Evolutionary conservation across 2,329 filamentous ascomycete species (phyloP), one percentile per base, ranked within the genome.

Genomic region (Sordariomycetes sp.): DNA sequence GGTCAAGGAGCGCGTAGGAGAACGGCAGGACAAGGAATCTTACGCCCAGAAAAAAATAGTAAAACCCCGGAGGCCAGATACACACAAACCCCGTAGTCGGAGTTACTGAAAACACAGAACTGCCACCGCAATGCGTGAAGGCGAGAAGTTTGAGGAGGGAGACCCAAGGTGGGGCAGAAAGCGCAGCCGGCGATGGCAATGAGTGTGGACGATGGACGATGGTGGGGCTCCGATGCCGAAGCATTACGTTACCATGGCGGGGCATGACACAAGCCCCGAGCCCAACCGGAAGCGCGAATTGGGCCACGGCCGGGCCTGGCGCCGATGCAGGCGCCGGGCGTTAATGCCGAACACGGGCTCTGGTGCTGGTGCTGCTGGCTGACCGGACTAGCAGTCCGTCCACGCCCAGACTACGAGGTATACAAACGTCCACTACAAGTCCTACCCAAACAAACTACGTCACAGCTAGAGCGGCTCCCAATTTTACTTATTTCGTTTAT

Each of bases 231-330:
- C 55, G 28, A 24, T 50, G n/a, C 46, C 46, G 46, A 50, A 11
- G n/a, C 32, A 58, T 58, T 58, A 58, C 56, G 56, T 58, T 53
- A 58, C 56, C 56, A 58, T 48, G 51, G 56, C 56, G 56, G 56
- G 56, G 56, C 56, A 58, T 58, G 56, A 54, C 56, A 58, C 46
- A 18, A n/a, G 12, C 12, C 40, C 40, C 40, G 40, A 46, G 50
- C 16, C 55, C 34, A 54, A 40, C 53, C 53, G n/a, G 32, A 54
- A 34, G 6, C 46, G 46, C 46, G 46, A 22, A 50, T 50, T 22
- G 46, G 46, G 6, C 46, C 12, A 14, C 37, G 37, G 37, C 18
- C 22, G 46, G 20, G 2, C 11, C 46, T 22, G 20, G 11, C 11
- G n/a, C 20, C 46, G 22, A 50, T 50, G 20, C 20, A 24, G 46